Percentiles rank a stretch among this genome's conserved stretches.
Evolutionary conservation across 805 yeast genomes (phyloP).

Genomic region (Torulaspora microellipsoides): DNA sequence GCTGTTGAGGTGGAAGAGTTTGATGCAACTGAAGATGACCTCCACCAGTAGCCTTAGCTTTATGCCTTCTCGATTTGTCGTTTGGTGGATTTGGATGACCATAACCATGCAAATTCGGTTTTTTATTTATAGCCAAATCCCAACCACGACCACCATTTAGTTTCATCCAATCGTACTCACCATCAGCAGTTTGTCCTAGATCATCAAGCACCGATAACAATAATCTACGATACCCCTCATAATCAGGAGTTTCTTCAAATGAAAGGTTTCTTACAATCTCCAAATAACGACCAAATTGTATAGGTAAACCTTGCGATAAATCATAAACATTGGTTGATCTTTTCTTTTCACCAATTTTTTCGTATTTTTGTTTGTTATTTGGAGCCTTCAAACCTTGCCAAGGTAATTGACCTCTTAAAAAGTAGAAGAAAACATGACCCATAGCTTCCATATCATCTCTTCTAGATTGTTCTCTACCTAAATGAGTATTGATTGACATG

Average conservation of each 20-base stretch:
- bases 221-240: constrained; percentile 75
- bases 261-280: constrained; percentile 81
- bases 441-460: constrained; percentile 94
- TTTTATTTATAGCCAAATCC: constrained; percentile 85
- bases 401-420: constrained; percentile 88
- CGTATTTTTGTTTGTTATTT: constrained; percentile 95
- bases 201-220: constrained; percentile 74
- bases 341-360: constrained; percentile 94
- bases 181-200: constrained; percentile 69
- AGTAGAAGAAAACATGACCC: constrained; percentile 95
- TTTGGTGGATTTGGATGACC: constrained; percentile 89
- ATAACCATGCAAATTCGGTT: constrained; percentile 92
- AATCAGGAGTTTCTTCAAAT: constrained; percentile 93
- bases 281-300: constrained; percentile 88
- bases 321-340: constrained; percentile 83
- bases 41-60: constrained; percentile 14
- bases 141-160: constrained; percentile 93
- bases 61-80: constrained; percentile 36
- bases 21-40: constrained; percentile 13
- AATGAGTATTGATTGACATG: constrained; percentile 95
- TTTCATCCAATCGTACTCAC: constrained; percentile 97
- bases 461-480: constrained; percentile 95
- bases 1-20: constrained; percentile 11
- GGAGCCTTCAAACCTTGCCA: constrained; percentile 99
- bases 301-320: constrained; percentile 83